phyloP scores from a whole-genome alignment of 179 eudicot genomes.

The Amaranthus tricolor region DNA sequence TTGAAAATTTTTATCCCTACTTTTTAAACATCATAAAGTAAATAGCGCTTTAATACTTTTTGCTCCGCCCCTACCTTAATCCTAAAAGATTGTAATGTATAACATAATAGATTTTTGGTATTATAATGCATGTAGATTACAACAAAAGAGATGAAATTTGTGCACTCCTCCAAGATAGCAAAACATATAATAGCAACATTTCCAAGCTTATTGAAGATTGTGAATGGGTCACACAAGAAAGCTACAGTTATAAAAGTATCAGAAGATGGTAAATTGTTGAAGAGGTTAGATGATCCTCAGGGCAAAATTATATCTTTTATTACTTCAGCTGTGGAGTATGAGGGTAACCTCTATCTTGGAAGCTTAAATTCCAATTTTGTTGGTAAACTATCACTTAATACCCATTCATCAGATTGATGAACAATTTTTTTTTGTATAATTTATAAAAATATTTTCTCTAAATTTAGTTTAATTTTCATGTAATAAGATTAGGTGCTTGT shows the following conservation, averaged over 20 bases:
- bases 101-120: not conserved
- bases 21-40: no score
- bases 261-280: slow-evolving; percentile 48
- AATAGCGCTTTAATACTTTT: no score
- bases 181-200: slow-evolving; percentile 52
- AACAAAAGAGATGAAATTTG: slow-evolving; percentile 29
- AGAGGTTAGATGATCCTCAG: slow-evolving; percentile 51
- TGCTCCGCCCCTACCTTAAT: no score
- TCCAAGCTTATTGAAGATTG: slow-evolving; percentile 26
- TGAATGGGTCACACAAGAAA: slow-evolving; percentile 23
- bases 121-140: slow-evolving; percentile 32
- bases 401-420: not conserved
- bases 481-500: no score
- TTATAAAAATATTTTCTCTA: no score
- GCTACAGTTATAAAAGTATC: slow-evolving; percentile 63
- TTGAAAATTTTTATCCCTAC: no score
- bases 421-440: not conserved
- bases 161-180: slow-evolving; percentile 41
- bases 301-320: slow-evolving; percentile 58
- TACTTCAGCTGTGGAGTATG: slow-evolving; percentile 71
- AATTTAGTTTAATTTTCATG: no score
- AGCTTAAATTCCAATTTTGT: slow-evolving; percentile 53
- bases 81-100: no score
- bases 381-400: slow-evolving; percentile 51
- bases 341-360: slow-evolving; percentile 71